Evolutionary conservation across 2,329 filamentous ascomycete genomes (phyloP), one percentile per base, ranked within the genome.

Genomic region (Tympanopsis confertula): DNA sequence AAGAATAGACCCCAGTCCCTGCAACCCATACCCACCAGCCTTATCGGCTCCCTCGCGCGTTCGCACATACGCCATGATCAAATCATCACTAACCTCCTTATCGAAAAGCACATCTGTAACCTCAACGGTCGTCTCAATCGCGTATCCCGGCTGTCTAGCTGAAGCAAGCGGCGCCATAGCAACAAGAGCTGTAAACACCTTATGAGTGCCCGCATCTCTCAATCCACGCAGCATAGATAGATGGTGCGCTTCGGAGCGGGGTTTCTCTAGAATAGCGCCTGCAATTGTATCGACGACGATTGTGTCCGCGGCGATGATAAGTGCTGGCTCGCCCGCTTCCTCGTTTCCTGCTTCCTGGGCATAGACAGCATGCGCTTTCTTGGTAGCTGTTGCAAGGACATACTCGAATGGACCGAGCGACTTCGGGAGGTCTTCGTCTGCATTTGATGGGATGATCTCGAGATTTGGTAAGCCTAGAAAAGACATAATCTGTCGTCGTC

Each of bases 1-100:
- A 40, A 82, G 52, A 36, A 82, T 72, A 14, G 69, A 68, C 13
- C 78, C 78, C 7, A 76, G 57, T 0, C 75, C 77, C 49, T 82
- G 78, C 41, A 82, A 71, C 13, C 76, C 78, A 54, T 82, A 82
- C 2, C 78, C 78, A 4, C 78, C 78, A 1, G 78, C 78, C 55
- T 82, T 82, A 55, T 82, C 78, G 20, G 68, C 76, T 0, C 78
- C 78, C 55, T 82, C 78, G 36, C 78, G 61, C 13, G 78, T 82
- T 43, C 55, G 55, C 37, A 71, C 68, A 55, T 71, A 71, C 38
- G 73, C 69, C 45, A 74, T 48, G 24, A 82, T 67, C 47, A 80
- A 55, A 37, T 81, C 76, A 54, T 82, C 77, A 33, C 74, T 74
- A 12, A 80, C 68, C 38, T 57, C 57, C 35, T 59, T 50, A 53